Evolutionary conservation across 495 filamentous ascomycete species (phyloP), one percentile per base, ranked within the genome.

Genomic region (Jackrogersella multiformis): DNA sequence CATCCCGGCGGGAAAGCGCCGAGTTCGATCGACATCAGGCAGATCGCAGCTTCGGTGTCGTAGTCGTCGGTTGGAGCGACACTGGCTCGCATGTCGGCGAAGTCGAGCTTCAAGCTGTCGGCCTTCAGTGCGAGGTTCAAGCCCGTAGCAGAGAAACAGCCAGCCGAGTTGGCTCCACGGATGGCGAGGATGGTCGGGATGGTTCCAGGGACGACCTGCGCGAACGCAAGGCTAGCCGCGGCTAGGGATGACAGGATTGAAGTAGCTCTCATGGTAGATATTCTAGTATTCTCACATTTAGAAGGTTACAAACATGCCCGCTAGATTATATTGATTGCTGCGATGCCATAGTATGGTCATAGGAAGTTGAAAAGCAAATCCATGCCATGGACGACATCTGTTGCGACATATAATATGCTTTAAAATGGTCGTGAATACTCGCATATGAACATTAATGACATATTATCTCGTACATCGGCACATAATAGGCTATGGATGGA

Each of bases 1-100:
- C 66, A 69, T 4, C 60, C 66, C 18, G 35, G 42, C 5, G 66
- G 66, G 8, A 69, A 69, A 4, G 66, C 66, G 1, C 66, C 66
- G 5, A 69, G 49, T 15, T 69, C 66, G 16, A 69, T 46, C 1
- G 60, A 52, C 56, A 69, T 61, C 28, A 69, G 34, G 24, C 66
- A 69, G 36, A 69, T 69, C 23, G 66, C 66, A 3, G 66, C 66
- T n/a, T 64, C 60, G 35, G 56, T 61, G 26, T 69, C 66, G 55
- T 56, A 69, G 0, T 23, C 7, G 56, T 61, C 51, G 30, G 66
- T 21, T 16, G 66, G 66, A 0, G 48, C 20, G 10, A 69, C 66
- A 51, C 66, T 69, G 6, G 66, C 66, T 5, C 66, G 61, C 66
- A 69, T 69, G 36, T 69, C 66, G 49, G 56, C 56, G 7, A 69